Base-by-base conservation (phyloP, 352 stramenopile genomes). In the Globisporangium rhizosaccharum region DNA sequence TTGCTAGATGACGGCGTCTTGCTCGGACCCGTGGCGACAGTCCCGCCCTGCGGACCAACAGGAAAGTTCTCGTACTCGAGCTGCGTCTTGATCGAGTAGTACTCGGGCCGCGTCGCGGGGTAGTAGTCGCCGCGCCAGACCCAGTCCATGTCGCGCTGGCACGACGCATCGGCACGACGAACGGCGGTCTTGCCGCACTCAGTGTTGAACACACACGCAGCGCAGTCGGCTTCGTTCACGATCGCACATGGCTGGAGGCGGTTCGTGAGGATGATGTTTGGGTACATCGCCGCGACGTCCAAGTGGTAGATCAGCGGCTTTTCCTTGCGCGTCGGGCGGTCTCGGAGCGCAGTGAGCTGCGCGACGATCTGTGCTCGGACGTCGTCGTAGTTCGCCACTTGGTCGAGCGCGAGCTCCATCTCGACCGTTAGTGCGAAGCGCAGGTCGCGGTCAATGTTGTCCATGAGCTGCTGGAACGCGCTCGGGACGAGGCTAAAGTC, bases 211-310 rank as follows among this genome's bases (percentile, higher is more conserved):
- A 97, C 84, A 63, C 97, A 99, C 5, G 94, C 83, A 4, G 97
- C 97, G 73, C 97, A 99, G 52, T 90, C 92, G 17, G 90, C 87
- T 65, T 98, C 90, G 61, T 97, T 89, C 17, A 99, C 96, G 61
- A 99, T 99, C 12, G 96, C 92, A 54, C 88, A 97, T 18, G 97
- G 97, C 76, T 99, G 97, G 44, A 99, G 74, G 2, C 97, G 93
- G 67, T 99, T 99, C 8, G 97, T 99, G 11, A 99, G 68, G 72
- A 99, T 99, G 63, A 99, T 99, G 66, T 99, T 99, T 9, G 97
- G 97, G 70, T 99, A 99, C 97, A 99, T 99, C 28, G 97, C 97
- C 26, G 92, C 96, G 3, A 99, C 97, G 73, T 99, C 97, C 65
- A 99, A 90, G 66, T 99, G 97, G 67, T 99, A 99, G 56, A 99